Conservation (phyloP, 2,329 filamentous ascomycete genomes). For the Epichloe uncinata region DNA sequence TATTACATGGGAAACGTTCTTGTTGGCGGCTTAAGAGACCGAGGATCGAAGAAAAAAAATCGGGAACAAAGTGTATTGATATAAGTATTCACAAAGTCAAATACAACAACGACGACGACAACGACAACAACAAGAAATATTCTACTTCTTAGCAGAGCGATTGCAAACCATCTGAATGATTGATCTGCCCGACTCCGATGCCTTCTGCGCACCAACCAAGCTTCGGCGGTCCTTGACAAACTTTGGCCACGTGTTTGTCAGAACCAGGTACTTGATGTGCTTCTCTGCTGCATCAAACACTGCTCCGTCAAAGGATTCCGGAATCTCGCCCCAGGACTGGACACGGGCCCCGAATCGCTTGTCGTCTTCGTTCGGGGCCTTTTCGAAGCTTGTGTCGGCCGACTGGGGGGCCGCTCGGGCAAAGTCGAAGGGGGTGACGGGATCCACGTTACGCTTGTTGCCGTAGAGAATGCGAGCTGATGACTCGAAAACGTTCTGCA, state of each 20-base stretch:
- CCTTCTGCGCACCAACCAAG: conserved; percentile 11
- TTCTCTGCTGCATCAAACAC: conserved; percentile 47
- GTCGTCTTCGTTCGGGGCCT: background rate
- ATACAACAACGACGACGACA: too few species aligned
- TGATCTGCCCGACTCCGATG: conserved; percentile 5
- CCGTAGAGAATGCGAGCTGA: conserved; percentile 31
- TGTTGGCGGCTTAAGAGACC: too few species aligned
- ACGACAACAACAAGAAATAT: background rate
- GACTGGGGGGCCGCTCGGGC: background rate
- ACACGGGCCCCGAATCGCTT: conserved; percentile 5
- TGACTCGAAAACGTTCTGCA: conserved; percentile 42
- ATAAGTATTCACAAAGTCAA: background rate
- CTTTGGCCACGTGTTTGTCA: conserved; percentile 56
- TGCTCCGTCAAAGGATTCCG: conserved; percentile 31
- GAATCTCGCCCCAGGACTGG: conserved; percentile 28
- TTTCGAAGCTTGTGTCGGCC: background rate
- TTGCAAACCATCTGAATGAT: conserved; percentile 3
- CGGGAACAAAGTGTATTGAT: too few species aligned
- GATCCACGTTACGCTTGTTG: conserved; percentile 21
- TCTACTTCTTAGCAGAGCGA: background rate
- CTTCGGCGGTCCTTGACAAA: conserved; percentile 29
- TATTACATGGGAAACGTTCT: too few species aligned
- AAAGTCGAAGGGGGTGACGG: conserved; percentile 25
- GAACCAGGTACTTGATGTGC: conserved; percentile 52
- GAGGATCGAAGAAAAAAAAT: too few species aligned